A percentile compares a stretch with the other conserved stretches of the same genome.
Evolutionary conservation across 108 stramenopile genomes (phyloP).

Genomic region (Fragilaria radians): DNA sequence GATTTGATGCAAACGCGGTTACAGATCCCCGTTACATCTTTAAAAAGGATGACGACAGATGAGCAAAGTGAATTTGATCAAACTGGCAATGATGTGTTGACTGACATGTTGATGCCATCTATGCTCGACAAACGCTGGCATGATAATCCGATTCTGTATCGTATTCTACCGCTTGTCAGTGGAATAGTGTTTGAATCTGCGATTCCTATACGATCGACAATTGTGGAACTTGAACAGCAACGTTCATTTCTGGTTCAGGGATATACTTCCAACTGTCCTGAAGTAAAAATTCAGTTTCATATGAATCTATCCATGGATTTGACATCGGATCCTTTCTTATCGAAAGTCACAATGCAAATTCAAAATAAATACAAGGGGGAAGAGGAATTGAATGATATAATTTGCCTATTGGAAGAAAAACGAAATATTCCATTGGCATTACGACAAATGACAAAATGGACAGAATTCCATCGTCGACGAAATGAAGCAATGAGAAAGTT

Average conservation of each 20-base stretch:
- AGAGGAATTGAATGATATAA: slow-evolving; percentile 1
- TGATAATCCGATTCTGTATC: not conserved
- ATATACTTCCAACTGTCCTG: not conserved
- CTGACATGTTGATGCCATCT: slow-evolving; percentile 1
- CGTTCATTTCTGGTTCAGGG: slow-evolving; percentile 1
- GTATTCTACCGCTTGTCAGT: slow-evolving; percentile 1
- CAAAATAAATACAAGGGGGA: not conserved
- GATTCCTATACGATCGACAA: not conserved
- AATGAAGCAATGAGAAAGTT: not conserved
- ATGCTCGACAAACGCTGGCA: slow-evolving; percentile 5
- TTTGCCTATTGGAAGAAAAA: not conserved
- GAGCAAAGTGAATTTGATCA: not conserved
- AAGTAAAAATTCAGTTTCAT: not conserved
- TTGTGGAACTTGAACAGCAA: not conserved
- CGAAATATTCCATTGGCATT: not conserved
- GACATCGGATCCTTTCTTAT: not conserved
- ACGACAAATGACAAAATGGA: slow-evolving; percentile 2
- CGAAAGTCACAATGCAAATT: not conserved
- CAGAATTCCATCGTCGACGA: slow-evolving; percentile 4
- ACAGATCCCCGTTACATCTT: not conserved
- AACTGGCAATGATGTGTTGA: slow-evolving; percentile 2
- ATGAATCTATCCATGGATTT: not conserved
- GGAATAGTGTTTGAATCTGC: not conserved
- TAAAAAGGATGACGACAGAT: not conserved
- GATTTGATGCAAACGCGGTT: not conserved